These are phyloP conservation scores for Moelleriella libera DNA, from an alignment of 2,329 filamentous ascomycete species.

Conservation along the genomic window DNA sequence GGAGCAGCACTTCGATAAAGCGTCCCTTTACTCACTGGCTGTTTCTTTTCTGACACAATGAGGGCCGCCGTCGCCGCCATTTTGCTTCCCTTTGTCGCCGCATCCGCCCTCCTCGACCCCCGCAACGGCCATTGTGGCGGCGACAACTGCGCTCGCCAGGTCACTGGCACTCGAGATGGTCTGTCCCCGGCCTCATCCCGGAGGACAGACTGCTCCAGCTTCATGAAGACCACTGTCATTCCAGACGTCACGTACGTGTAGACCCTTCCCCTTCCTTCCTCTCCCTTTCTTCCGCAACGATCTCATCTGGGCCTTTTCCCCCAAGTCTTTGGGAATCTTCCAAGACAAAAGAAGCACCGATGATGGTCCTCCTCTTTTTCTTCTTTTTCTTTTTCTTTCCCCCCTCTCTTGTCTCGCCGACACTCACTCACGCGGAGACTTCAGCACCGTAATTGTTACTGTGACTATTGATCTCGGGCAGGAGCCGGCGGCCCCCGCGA, in stretches of 20 bases:
- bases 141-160: constrained; percentile 32
- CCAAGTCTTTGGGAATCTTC: too few relatives aligned
- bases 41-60: background rate
- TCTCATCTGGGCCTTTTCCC: background rate
- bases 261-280: background rate
- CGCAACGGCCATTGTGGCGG: constrained; percentile 19
- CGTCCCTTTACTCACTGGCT: background rate
- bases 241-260: constrained; percentile 24
- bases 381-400: background rate
- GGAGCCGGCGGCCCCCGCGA: background rate
- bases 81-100: constrained; percentile 7
- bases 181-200: constrained; percentile 19
- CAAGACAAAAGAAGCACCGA: background rate
- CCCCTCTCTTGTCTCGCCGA: background rate
- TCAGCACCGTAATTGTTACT: constrained; percentile 22
- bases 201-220: constrained; percentile 25
- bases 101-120: constrained; percentile 20
- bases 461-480: constrained; percentile 20
- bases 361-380: background rate
- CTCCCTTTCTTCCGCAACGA: background rate
- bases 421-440: background rate
- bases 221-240: constrained; percentile 23
- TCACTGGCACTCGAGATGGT: constrained; percentile 26
- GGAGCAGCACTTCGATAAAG: too few relatives aligned
- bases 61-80: background rate